Evolutionary conservation across 2,329 filamentous ascomycete genomes (phyloP), one percentile per base, ranked within the genome.

Genomic region (Pseudovirgaria hyperparasitica): DNA sequence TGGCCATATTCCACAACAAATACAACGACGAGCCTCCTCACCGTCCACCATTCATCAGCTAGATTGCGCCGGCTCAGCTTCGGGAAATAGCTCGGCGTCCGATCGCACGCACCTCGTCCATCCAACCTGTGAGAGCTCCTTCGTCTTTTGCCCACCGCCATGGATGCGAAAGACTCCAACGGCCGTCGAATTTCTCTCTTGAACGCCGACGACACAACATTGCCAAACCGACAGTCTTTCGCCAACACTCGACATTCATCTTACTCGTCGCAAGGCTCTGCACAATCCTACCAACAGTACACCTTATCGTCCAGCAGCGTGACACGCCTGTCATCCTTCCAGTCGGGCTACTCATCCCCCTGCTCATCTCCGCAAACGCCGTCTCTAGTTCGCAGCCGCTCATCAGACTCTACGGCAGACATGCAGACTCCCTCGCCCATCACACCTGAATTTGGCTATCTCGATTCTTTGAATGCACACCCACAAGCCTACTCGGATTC

Each of bases 101-200:
- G n/a, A n/a, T n/a, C n/a, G n/a, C n/a, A n/a, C n/a, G n/a, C n/a
- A n/a, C n/a, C n/a, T n/a, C n/a, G n/a, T n/a, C n/a, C n/a, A n/a
- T n/a, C n/a, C n/a, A n/a, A n/a, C n/a, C n/a, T n/a, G n/a, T n/a
- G n/a, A n/a, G n/a, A n/a, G n/a, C n/a, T n/a, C n/a, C n/a, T n/a
- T n/a, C n/a, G n/a, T n/a, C n/a, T n/a, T n/a, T n/a, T n/a, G n/a
- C n/a, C n/a, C n/a, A n/a, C n/a, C n/a, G n/a, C 31, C 43, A 65
- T 65, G 61, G 60, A 65, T 58, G 60, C 59, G 51, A 63, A 55
- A 52, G 60, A 65, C 46, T 55, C 56, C 40, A 55, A 47, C 38
- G 60, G 60, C 47, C 56, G 59, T 43, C 58, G 53, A 43, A 58
- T 64, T 45, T 63, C 60, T 44, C 51, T 65, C 42, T 51, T 64